Base-by-base conservation (phyloP, 768 basidiomycete genomes). In the Lyophyllum decastes region DNA sequence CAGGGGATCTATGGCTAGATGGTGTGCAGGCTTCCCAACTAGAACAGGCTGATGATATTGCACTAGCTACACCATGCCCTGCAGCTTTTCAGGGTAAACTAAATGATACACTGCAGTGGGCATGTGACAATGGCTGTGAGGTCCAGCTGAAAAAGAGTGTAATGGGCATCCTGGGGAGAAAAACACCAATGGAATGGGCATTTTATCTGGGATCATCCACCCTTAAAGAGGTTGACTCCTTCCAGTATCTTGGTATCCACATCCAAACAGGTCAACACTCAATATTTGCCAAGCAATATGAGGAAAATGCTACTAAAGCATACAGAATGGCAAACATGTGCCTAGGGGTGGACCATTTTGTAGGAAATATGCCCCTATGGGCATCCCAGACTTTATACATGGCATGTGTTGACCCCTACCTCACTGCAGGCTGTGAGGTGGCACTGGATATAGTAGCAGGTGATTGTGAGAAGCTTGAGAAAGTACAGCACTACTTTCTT, bases 161-260 rank as follows among this genome's bases (percentile, higher is more conserved):
- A n/a, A n/a, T n/a, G n/a, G n/a, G n/a, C n/a, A n/a, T n/a, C n/a
- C n/a, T n/a, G n/a, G n/a, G n/a, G n/a, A n/a, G n/a, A n/a, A n/a
- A n/a, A n/a, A n/a, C n/a, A n/a, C n/a, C n/a, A n/a, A n/a, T n/a
- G n/a, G n/a, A n/a, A n/a, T n/a, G n/a, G n/a, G n/a, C n/a, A n/a
- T n/a, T n/a, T n/a, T n/a, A n/a, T n/a, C n/a, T n/a, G n/a, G n/a
- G n/a, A n/a, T n/a, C n/a, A n/a, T 25, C 25, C 16, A 26, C 4
- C 3, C 40, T 52, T 11, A n/a, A 40, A 27, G 50, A 26, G 22
- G 52, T 54, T 8, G 19, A 34, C 1, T n/a, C 19, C 30, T 54
- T 47, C 33, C 38, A 46, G 24, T 47, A 54, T 21, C 30, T 54
- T 7, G 52, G 52, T 6, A 48, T 54, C 4, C 49, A 51, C 49